phyloP scores from a whole-genome alignment of 73 alveolate species.

The Paramecium octaurelia region DNA sequence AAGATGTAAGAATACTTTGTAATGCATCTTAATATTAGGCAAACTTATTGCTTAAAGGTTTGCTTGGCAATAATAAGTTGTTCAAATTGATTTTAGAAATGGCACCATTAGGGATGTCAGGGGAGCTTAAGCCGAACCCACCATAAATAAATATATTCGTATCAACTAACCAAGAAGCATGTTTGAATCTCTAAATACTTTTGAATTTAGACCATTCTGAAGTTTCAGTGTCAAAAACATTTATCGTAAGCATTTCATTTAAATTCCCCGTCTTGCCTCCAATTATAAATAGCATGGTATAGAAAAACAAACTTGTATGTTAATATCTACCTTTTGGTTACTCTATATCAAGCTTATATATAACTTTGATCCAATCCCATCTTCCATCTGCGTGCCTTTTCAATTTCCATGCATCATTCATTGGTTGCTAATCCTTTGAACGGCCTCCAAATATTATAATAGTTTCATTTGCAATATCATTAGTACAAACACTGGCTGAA shows the following conservation, averaged over 20 bases:
- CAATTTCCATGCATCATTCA: constrained; percentile 93
- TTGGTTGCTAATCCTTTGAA: constrained; percentile 80
- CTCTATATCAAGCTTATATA: constrained; percentile 81
- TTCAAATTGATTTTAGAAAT: constrained; percentile 77
- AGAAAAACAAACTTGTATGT: constrained; percentile 84
- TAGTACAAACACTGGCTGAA: constrained; percentile 84
- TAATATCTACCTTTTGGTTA: constrained; percentile 84
- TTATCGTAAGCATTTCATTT: constrained; percentile 82
- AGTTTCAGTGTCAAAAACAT: constrained; percentile 90
- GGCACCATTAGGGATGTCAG: constrained; percentile 84
- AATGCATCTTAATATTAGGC: constrained; percentile 53
- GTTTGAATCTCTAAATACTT: constrained; percentile 82
- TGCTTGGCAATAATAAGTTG: constrained; percentile 77
- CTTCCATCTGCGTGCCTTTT: constrained; percentile 94
- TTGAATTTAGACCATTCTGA: constrained; percentile 91
- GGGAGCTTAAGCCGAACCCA: constrained; percentile 89
- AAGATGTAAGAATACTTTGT: not conserved
- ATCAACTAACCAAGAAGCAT: constrained; percentile 88
- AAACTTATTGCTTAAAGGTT: constrained; percentile 68
- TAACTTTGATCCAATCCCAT: constrained; percentile 96
- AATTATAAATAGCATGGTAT: constrained; percentile 83
- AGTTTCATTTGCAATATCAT: constrained; percentile 92
- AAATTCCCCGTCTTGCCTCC: constrained; percentile 93
- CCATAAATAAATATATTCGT: constrained; percentile 86
- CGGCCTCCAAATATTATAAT: constrained; percentile 92